Evolutionary conservation across 768 basidiomycete species (phyloP).

Genomic region (Tulasnella sp.): DNA sequence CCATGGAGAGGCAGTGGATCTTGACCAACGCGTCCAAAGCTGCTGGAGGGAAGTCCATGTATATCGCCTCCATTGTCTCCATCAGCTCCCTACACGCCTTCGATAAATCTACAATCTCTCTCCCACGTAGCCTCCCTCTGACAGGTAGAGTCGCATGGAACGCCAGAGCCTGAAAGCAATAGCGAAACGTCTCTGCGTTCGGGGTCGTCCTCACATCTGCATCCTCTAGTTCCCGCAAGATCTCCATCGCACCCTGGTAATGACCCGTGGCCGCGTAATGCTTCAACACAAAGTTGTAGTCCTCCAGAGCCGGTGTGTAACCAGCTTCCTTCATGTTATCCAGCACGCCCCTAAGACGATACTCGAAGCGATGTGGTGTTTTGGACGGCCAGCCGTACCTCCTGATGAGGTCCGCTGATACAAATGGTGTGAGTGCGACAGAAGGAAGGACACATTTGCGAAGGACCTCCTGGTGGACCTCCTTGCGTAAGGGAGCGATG

Average conservation of each 20-base stretch:
- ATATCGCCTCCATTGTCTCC: constrained; percentile 41
- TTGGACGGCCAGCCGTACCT: not conserved
- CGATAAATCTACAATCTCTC: constrained; percentile 34
- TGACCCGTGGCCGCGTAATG: constrained; percentile 73
- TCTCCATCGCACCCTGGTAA: constrained; percentile 43
- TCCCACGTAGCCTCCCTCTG: constrained; percentile 28
- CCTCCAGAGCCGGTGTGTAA: constrained; percentile 37
- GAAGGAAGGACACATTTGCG: too few species aligned
- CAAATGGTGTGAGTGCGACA: too few species aligned
- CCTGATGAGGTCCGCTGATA: too few species aligned
- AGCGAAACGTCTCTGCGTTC: constrained; percentile 43
- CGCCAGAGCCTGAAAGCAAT: constrained; percentile 58
- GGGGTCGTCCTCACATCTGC: constrained; percentile 35
- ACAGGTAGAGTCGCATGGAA: constrained; percentile 55
- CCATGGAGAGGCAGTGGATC: constrained; percentile 51
- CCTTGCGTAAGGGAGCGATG: too few species aligned
- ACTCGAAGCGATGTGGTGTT: constrained; percentile 50
- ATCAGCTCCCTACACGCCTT: constrained; percentile 41
- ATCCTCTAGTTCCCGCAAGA: constrained; percentile 47
- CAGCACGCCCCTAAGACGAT: constrained; percentile 54
- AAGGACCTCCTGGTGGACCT: too few species aligned
- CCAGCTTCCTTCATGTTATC: constrained; percentile 54
- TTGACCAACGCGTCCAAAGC: constrained; percentile 59
- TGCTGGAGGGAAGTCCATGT: constrained; percentile 42
- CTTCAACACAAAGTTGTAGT: constrained; percentile 63